Percentiles rank a stretch among this genome's conserved stretches.
Evolutionary conservation across 2,329 filamentous ascomycete species (phyloP).

Genomic region (Exophiala calicioides): DNA sequence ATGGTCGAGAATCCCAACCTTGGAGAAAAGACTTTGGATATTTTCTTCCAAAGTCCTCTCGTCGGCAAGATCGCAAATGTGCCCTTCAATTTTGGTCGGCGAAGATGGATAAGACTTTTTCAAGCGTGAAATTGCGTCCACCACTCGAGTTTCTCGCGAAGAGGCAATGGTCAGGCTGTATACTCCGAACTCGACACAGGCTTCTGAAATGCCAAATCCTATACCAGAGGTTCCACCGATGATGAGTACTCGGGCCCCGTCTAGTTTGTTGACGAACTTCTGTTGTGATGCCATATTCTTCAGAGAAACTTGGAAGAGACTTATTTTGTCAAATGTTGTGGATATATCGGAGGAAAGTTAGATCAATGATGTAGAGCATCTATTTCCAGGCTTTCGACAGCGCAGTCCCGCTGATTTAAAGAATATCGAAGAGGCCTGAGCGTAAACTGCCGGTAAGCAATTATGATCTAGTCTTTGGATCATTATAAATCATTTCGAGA

Average conservation of each 20-base stretch:
- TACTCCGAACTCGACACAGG: conserved; percentile 53
- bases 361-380: no score
- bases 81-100: conserved; percentile 43
- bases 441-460: no score
- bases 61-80: conserved; percentile 49
- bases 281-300: conserved; percentile 8
- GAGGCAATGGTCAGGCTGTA: conserved; percentile 59
- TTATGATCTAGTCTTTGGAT: no score
- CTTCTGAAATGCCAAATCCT: conserved; percentile 61
- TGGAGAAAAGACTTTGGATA: conserved; percentile 4
- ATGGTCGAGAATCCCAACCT: conserved; percentile 50
- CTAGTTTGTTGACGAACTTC: conserved; percentile 27
- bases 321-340: no score
- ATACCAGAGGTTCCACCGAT: conserved; percentile 65
- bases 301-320: no score
- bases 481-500: no score
- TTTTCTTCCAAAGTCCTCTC: conserved; percentile 3
- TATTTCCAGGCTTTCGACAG: no score
- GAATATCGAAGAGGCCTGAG: no score
- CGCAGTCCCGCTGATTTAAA: no score
- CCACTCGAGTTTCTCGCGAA: conserved; percentile 53
- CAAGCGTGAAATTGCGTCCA: conserved; percentile 42
- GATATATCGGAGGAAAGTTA: no score
- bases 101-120: conserved; percentile 1
- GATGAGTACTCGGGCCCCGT: conserved; percentile 49